phyloP scores from a whole-genome alignment of 768 basidiomycete species.

The Saitozyma podzolica region DNA sequence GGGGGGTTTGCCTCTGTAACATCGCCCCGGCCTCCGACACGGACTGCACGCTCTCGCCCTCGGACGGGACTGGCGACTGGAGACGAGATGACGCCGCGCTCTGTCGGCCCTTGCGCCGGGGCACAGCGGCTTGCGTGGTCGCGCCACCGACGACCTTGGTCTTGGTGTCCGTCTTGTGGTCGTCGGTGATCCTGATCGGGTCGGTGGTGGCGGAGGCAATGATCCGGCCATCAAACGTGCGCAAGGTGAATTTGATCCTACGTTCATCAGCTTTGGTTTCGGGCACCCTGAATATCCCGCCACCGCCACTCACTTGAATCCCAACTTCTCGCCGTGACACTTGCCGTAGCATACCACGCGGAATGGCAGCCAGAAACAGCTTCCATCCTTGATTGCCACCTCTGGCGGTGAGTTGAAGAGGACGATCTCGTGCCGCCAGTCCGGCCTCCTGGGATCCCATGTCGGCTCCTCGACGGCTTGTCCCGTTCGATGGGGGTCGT shows the following conservation, averaged over 20 bases:
- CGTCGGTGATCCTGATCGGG: slow-evolving; percentile 98
- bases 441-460: slow-evolving; percentile 41
- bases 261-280: too few species aligned
- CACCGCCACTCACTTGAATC: slow-evolving; percentile 61
- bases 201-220: slow-evolving; percentile 79
- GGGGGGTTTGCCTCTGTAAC: slow-evolving; percentile 35
- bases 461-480: slow-evolving; percentile 42
- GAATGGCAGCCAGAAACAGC: slow-evolving; percentile 77
- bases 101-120: slow-evolving; percentile 32
- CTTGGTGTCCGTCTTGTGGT: slow-evolving; percentile 75
- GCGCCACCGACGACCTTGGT: slow-evolving; percentile 20
- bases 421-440: slow-evolving; percentile 64
- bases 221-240: slow-evolving; percentile 72
- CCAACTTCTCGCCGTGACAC: slow-evolving; percentile 95
- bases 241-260: slow-evolving; percentile 81
- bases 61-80: slow-evolving; percentile 39
- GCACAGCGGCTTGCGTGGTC: slow-evolving; percentile 18
- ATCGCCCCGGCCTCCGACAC: slow-evolving; percentile 42
- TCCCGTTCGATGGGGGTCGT: slow-evolving; percentile 31
- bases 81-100: slow-evolving; percentile 36
- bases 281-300: slow-evolving; percentile 4
- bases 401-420: slow-evolving; percentile 93
- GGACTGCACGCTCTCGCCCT: slow-evolving; percentile 39
- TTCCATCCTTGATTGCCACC: slow-evolving; percentile 83
- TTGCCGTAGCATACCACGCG: slow-evolving; percentile 98